Base-by-base conservation (phyloP, 2,329 filamentous ascomycete species). In the Phaeosphaeriaceae sp. region DNA sequence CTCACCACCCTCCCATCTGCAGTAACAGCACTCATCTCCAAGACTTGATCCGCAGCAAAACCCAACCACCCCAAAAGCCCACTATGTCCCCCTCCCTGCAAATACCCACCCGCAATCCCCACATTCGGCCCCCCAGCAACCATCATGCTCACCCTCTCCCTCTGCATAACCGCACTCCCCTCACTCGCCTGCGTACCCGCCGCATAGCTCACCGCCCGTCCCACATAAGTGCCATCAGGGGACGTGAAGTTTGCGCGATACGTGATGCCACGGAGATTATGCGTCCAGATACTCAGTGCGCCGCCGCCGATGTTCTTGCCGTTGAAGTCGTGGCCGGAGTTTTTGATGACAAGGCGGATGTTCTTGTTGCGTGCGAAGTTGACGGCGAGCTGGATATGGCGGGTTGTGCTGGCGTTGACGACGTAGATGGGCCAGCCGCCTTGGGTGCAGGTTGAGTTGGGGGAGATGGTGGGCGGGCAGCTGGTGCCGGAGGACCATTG, bases 101-200 rank as follows among this genome's bases (percentile, higher is more conserved):
- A 62, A 40, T 71, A 71, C 48, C 71, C 78, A 2, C 77, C 68
- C 10, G 63, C 79, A 67, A 84, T 74, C 13, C 84, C 84, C 15
- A 87, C 83, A 1, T 79, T 82, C 46, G 53, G 40, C 66, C 85
- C 85, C n/a, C 84, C 82, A 2, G 85, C 85, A 13, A 81, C 81
- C 1, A 86, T 78, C 0, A 85, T 78, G 0, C 76, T 81, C 44
- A 83, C 76, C 1, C 81, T 81, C 20, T 79, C 61, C 5, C 72
- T 62, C 9, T 80, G 63, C 10, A 82, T 83, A 13, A 78, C 76
- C 19, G 74, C 71, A 56, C 83, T 84, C 0, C 83, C 65, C 57
- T 87, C 84, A 17, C 65, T 72, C 2, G 80, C 80, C 53, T 83
- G 76, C 7, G 85, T 79, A 36, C 85, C 85, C 3, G 84, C 79